These are phyloP conservation scores for Vicia faba DNA, from an alignment of 306 rosid species.

Conservation along the genomic window DNA sequence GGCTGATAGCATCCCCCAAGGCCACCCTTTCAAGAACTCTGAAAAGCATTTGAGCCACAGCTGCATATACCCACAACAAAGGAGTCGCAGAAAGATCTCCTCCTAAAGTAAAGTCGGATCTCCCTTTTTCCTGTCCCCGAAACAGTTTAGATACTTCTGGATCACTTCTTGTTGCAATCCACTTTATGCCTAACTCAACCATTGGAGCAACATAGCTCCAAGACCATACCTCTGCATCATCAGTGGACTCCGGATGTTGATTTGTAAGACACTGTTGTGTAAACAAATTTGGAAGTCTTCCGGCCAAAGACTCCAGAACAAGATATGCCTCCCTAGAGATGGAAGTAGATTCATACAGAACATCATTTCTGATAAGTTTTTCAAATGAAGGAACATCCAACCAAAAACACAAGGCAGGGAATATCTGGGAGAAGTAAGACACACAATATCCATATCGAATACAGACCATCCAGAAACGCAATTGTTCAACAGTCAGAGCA, in stretches of 20 bases:
- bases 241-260: conserved; percentile 43
- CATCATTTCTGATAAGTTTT: conserved; percentile 54
- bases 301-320: conserved; percentile 78
- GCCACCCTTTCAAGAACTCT: conserved; percentile 69
- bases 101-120: conserved; percentile 33
- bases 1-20: conserved; percentile 52
- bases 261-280: conserved; percentile 52
- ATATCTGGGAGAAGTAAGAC: conserved; percentile 70
- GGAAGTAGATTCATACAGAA: conserved; percentile 67
- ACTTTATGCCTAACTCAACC: conserved; percentile 80
- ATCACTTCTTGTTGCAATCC: conserved; percentile 74
- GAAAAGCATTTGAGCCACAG: conserved; percentile 70
- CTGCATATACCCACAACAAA: conserved; percentile 78
- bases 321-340: conserved; percentile 79
- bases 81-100: conserved; percentile 49
- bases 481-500: conserved; percentile 79
- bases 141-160: conserved; percentile 55
- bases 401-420: conserved; percentile 83
- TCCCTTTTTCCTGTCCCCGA: conserved; percentile 42
- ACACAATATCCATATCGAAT: conserved; percentile 81
- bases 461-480: conserved; percentile 92
- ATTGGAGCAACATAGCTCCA: conserved; percentile 91
- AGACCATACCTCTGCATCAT: conserved; percentile 72
- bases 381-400: conserved; percentile 70
- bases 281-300: conserved; percentile 74